Evolutionary conservation across 352 stramenopile genomes (phyloP).

Genomic region (Aphanomyces stellatus): DNA sequence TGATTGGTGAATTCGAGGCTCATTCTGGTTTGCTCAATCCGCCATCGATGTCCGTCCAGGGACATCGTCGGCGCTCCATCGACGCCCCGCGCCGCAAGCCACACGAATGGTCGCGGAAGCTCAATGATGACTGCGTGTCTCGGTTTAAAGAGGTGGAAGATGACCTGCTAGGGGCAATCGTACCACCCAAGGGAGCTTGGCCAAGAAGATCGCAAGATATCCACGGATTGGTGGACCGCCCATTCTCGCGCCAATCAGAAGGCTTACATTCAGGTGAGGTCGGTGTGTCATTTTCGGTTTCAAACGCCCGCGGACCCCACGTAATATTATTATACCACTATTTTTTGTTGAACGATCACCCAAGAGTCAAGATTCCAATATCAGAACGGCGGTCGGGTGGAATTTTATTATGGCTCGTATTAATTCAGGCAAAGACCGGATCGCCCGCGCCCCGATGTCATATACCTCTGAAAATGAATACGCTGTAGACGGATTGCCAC

Average conservation of each 20-base stretch:
- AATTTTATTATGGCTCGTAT: conserved; percentile 3
- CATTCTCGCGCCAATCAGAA: background rate
- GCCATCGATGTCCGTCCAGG: background rate
- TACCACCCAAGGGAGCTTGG: too few relatives aligned
- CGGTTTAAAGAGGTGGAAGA: too few relatives aligned
- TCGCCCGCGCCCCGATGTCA: background rate
- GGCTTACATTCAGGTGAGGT: background rate
- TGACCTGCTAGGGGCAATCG: too few relatives aligned
- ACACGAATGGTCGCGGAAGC: too few relatives aligned
- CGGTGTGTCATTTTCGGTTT: background rate
- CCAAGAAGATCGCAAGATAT: background rate
- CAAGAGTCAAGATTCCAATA: background rate
- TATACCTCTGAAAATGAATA: background rate
- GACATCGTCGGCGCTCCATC: too few relatives aligned
- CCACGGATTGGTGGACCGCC: background rate
- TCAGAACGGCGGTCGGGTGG: background rate
- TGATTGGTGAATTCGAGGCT: background rate
- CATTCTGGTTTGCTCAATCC: background rate
- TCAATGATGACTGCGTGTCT: too few relatives aligned
- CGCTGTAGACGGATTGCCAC: background rate
- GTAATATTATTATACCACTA: background rate
- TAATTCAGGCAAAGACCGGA: background rate
- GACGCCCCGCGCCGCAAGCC: too few relatives aligned
- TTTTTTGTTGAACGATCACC: background rate
- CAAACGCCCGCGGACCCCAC: background rate